Conservation (phyloP, 164 flowering plant species). For the Sextonia rubra region DNA sequence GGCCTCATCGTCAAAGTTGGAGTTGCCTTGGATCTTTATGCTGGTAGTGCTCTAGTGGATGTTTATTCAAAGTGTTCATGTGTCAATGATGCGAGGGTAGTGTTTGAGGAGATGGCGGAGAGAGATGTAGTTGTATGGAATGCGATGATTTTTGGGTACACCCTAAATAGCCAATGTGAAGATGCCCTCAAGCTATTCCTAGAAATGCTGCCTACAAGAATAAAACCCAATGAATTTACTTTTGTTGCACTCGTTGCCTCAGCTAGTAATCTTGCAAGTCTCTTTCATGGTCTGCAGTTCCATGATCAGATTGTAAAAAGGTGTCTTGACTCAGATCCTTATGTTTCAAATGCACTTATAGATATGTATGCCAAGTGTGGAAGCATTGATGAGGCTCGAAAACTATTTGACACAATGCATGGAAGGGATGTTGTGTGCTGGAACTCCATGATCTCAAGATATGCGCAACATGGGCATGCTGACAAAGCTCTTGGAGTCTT, state of each 20-base stretch:
- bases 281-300: conserved; percentile 49
- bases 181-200: conserved; percentile 50
- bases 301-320: conserved; percentile 45
- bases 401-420: conserved; percentile 29
- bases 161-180: conserved; percentile 49
- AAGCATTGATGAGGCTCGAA: conserved; percentile 46
- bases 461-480: conserved; percentile 67
- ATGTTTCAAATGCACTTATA: conserved; percentile 53
- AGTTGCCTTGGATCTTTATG: conserved; percentile 43
- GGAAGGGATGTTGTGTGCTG: conserved; percentile 55
- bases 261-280: conserved; percentile 55
- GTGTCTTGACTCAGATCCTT: conserved; percentile 44
- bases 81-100: conserved; percentile 47
- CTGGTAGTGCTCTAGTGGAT: conserved; percentile 66
- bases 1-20: conserved; percentile 49
- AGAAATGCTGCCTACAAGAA: conserved; percentile 30
- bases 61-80: conserved; percentile 62
- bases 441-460: conserved; percentile 64
- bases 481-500: conserved; percentile 48
- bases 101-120: conserved; percentile 57
- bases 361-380: conserved; percentile 87
- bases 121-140: conserved; percentile 74
- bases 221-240: conserved; percentile 54
- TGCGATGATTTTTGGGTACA: conserved; percentile 63
- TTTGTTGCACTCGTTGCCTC: conserved; percentile 59